Base-by-base conservation (phyloP, 2,329 filamentous ascomycete species). In the Exophiala viscosa region DNA sequence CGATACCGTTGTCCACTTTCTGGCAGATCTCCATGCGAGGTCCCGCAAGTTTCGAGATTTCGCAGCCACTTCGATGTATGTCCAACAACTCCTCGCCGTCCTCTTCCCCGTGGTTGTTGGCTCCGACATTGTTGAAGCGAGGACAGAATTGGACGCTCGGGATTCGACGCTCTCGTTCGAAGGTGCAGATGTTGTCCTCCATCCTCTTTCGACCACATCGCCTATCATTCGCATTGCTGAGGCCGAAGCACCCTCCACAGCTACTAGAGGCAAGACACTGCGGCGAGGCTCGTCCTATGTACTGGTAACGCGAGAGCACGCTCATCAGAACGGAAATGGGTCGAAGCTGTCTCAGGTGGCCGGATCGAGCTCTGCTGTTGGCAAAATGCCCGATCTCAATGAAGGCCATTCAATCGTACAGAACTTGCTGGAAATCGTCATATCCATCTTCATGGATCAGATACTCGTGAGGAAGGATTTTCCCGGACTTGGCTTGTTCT, bases 201-300 rank as follows among this genome's bases (percentile, higher is more conserved):
- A 88, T 11, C 88, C 89, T 0, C 78, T 88, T 3, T 84, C 83
- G 1, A 83, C 83, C 70, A 57, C 71, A 45, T 82, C 64, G 13
- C 86, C 87, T 0, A 86, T 92, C 32, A 81, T 96, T 15, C 82
- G 87, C 57, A 91, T 88, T 3, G 82, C 83, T 14, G 85, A 81
- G 4, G 77, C 82, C 69, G 43, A 79, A 70, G 48, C 72, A 69
- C 50, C 77, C 33, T 73, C 75, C 11, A 71, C 70, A n/a, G 70
- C 45, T 20, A 51, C 46, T n/a, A 45, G 60, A 48, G 58, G 55
- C 14, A 58, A 60, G 28, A 52, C 54, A 15, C 76, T 95, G 20
- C 83, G 86, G 32, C 84, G 91, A 62, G 86, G 88, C 1, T 96
- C 92, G 0, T 96, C 92, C 0, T 99, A 97, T 67, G 85, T 97